phyloP scores from a whole-genome alignment of 345 rosid species.

The Eucalyptus pauciflora region DNA sequence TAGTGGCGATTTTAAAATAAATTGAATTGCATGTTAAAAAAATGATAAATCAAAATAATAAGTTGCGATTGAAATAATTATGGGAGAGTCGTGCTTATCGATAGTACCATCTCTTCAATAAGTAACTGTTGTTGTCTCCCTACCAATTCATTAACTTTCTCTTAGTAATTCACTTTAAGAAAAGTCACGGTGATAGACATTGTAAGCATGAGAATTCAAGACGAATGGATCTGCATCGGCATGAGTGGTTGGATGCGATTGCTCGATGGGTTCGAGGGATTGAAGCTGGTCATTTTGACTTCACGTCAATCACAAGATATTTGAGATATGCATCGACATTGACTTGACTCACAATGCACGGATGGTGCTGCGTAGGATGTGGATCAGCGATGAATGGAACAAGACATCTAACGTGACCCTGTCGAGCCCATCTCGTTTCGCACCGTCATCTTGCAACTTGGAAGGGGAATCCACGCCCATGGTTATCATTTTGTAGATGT shows the following conservation, averaged over 20 bases:
- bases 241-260: background rate
- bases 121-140: fast-evolving
- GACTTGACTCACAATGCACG: background rate
- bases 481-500: background rate
- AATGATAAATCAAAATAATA: background rate
- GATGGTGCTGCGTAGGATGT: background rate
- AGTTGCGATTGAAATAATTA: background rate
- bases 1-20: fast-evolving
- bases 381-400: background rate
- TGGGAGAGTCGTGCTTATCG: too few species aligned
- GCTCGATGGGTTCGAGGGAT: background rate
- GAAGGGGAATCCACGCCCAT: background rate
- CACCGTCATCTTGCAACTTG: background rate
- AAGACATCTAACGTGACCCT: background rate
- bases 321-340: background rate
- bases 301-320: background rate
- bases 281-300: background rate
- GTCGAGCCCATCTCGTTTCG: background rate
- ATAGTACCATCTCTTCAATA: background rate
- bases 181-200: background rate
- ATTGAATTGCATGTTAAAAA: background rate
- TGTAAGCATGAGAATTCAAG: too few species aligned
- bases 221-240: background rate
- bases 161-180: fast-evolving
- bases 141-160: background rate